Evolutionary conservation across 352 stramenopile genomes (phyloP).

Genomic region (Phytophthora pluvialis): DNA sequence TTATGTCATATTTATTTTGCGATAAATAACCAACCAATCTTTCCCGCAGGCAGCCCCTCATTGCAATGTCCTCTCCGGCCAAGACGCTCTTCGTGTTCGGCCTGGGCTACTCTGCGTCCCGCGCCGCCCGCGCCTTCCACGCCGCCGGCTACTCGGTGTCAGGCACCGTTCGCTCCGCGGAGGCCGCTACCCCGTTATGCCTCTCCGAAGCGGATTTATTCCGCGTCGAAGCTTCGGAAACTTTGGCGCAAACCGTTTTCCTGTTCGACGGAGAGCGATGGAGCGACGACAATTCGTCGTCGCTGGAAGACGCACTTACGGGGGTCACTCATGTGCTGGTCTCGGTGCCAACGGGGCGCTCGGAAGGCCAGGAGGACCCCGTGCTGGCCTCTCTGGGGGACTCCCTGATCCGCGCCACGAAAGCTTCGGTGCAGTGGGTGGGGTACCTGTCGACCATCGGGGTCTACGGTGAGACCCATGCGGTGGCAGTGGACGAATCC

Average conservation of each 20-base stretch:
- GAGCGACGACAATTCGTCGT: conserved; percentile 40
- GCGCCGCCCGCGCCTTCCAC: conserved; percentile 73
- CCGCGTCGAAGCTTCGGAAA: conserved; percentile 18
- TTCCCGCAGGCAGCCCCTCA: too few species aligned
- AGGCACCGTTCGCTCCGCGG: conserved; percentile 73
- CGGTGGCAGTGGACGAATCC: conserved; percentile 83
- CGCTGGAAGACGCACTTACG: conserved; percentile 56
- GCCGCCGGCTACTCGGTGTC: conserved; percentile 65
- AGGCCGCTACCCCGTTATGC: conserved; percentile 51
- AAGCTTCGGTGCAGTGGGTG: conserved; percentile 77
- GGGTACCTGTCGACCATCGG: conserved; percentile 93
- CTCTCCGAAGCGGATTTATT: conserved; percentile 52
- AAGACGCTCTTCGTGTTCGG: conserved; percentile 91
- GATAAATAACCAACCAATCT: too few species aligned
- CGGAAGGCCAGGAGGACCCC: conserved; percentile 64
- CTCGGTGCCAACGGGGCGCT: conserved; percentile 60
- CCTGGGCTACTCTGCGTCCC: conserved; percentile 83
- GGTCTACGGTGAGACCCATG: conserved; percentile 93
- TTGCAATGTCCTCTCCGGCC: background rate
- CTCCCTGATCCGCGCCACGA: conserved; percentile 45
- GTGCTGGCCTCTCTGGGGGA: conserved; percentile 65
- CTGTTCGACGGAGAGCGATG: conserved; percentile 81
- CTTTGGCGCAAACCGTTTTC: conserved; percentile 63
- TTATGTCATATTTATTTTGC: too few species aligned
- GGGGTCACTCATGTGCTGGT: conserved; percentile 81